Evolutionary conservation across 1,139 yeast species (phyloP).

Genomic region (Sugiyamaella japonica): DNA sequence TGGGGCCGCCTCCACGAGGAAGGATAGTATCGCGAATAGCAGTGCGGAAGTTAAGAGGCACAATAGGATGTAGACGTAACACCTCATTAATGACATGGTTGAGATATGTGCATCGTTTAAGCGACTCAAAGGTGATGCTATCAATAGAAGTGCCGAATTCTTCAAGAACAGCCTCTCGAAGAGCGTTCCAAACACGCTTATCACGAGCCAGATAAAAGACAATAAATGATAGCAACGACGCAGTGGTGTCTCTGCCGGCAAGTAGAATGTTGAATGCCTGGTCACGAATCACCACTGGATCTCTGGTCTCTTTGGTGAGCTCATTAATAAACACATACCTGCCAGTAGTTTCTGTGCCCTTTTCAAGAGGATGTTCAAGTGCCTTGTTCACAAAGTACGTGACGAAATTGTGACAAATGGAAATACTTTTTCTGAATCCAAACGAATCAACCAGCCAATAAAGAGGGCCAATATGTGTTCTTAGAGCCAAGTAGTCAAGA

Average conservation of each 20-base stretch:
- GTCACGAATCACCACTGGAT: constrained; percentile 50
- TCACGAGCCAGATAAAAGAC: constrained; percentile 50
- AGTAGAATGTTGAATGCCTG: constrained; percentile 52
- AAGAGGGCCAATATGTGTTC: constrained; percentile 30
- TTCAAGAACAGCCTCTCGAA: constrained; percentile 32
- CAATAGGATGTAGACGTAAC: constrained; percentile 57
- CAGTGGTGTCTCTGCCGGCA: constrained; percentile 58
- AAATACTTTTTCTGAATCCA: constrained; percentile 39
- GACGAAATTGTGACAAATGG: constrained; percentile 35
- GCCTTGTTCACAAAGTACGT: constrained; percentile 38
- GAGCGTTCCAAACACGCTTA: constrained; percentile 41
- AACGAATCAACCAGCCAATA: constrained; percentile 42
- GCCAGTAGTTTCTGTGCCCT: constrained; percentile 23
- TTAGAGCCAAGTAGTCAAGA: constrained; percentile 34
- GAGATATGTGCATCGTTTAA: constrained; percentile 53
- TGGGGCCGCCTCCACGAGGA: constrained; percentile 44
- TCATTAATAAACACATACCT: constrained; percentile 42
- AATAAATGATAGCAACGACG: constrained; percentile 49
- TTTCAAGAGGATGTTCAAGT: constrained; percentile 29
- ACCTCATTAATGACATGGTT: constrained; percentile 52
- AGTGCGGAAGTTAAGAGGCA: constrained; percentile 54
- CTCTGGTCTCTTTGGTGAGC: constrained; percentile 50
- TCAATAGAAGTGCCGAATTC: constrained; percentile 33
- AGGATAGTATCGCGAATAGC: constrained; percentile 42
- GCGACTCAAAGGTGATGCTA: constrained; percentile 48